Percentiles rank a stretch among this genome's conserved stretches.
Conservation (phyloP, 1,139 yeast species). For the Protomyces arabidopsidicola region DNA sequence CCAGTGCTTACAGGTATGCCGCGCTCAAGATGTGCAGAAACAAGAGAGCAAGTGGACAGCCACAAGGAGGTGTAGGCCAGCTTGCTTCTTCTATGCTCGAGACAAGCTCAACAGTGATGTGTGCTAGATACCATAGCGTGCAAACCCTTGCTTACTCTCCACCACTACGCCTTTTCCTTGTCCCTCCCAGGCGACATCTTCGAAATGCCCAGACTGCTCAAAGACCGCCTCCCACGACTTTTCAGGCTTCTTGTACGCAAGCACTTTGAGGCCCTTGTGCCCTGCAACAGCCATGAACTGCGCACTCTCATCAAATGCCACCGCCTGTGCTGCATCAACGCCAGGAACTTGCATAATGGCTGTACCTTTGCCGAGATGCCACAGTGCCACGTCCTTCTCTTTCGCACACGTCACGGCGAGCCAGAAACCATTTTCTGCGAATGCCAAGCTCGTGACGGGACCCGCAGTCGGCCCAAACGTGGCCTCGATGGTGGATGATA, state of each 20-base stretch:
- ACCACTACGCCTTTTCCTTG: slow-evolving; percentile 9
- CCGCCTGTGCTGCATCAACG: slow-evolving; percentile 32
- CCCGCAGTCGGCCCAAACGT: slow-evolving; percentile 39
- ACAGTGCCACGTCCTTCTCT: slow-evolving; percentile 29
- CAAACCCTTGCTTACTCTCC: slow-evolving; percentile 5
- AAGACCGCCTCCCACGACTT: slow-evolving; percentile 24
- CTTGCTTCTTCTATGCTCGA: too few species aligned
- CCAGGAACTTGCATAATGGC: slow-evolving; percentile 35
- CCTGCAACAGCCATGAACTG: slow-evolving; percentile 38
- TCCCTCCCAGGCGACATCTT: slow-evolving; percentile 19
- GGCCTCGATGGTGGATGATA: slow-evolving; percentile 45
- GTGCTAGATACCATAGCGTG: neutral
- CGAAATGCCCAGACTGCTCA: slow-evolving; percentile 2
- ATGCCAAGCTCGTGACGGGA: slow-evolving; percentile 45
- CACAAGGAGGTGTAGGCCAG: too few species aligned
- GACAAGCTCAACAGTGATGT: too few species aligned
- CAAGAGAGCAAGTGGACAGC: too few species aligned
- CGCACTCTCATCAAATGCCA: slow-evolving; percentile 48
- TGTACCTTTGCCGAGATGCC: slow-evolving; percentile 36
- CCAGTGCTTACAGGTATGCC: too few species aligned
- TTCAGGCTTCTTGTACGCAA: slow-evolving; percentile 22
- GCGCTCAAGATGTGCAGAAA: too few species aligned
- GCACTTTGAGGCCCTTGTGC: slow-evolving; percentile 11
- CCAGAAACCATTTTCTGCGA: slow-evolving; percentile 72
- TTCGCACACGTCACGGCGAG: slow-evolving; percentile 41